Percentiles rank a stretch among this genome's conserved stretches.
Evolutionary conservation across 2,329 filamentous ascomycete species (phyloP).

Genomic region (Fusarium chuoi): DNA sequence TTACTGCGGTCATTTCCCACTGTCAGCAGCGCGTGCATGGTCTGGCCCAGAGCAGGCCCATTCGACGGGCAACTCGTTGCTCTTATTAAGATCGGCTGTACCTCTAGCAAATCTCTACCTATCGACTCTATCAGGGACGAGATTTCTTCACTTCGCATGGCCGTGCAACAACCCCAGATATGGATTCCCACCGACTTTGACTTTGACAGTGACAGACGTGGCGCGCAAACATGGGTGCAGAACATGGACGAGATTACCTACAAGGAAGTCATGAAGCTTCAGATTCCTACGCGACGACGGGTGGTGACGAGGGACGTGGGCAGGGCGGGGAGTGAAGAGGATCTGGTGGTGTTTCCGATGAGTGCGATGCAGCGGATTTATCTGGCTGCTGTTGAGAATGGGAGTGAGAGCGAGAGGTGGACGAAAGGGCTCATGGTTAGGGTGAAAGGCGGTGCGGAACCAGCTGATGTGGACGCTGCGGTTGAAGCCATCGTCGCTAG

Average conservation of each 20-base stretch:
- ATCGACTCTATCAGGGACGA: conserved; percentile 53
- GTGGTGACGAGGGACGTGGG: conserved; percentile 32
- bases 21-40: conserved; percentile 55
- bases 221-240: conserved; percentile 64
- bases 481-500: conserved; percentile 60
- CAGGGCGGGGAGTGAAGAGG: conserved; percentile 43
- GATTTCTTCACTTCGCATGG: conserved; percentile 55
- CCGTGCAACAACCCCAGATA: conserved; percentile 56
- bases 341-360: conserved; percentile 55
- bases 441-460: conserved; percentile 53
- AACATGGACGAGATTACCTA: conserved; percentile 61
- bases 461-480: conserved; percentile 59
- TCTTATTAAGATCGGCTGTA: conserved; percentile 53
- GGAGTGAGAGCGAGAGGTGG: conserved; percentile 51
- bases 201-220: conserved; percentile 54
- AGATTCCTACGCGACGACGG: conserved; percentile 51
- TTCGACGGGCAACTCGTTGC: conserved; percentile 62
- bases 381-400: neutral
- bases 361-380: conserved; percentile 59
- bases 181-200: conserved; percentile 58
- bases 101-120: conserved; percentile 48
- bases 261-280: conserved; percentile 57
- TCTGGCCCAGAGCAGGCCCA: conserved; percentile 60
- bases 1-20: conserved; percentile 53
- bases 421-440: conserved; percentile 62